Evolutionary conservation across 495 filamentous ascomycete genomes (phyloP).

Genomic region (Penicillium lagena): DNA sequence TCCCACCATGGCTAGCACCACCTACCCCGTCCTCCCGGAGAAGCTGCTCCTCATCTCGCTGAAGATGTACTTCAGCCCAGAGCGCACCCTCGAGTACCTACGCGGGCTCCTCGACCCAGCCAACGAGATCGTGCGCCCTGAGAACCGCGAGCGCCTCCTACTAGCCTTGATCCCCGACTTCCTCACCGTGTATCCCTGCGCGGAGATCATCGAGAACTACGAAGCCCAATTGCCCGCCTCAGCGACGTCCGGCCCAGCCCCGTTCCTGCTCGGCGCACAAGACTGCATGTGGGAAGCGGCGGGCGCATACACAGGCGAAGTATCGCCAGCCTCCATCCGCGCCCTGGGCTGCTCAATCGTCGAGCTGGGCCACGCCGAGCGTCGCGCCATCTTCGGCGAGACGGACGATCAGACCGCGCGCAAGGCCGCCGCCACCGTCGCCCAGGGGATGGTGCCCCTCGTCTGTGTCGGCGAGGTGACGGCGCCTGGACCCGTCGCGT

Average conservation of each 20-base stretch:
- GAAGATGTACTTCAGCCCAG: slow-evolving; percentile 78
- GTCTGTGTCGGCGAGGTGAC: slow-evolving; percentile 72
- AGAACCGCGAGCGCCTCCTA: slow-evolving; percentile 67
- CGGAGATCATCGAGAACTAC: slow-evolving; percentile 41
- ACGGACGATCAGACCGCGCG: slow-evolving; percentile 54
- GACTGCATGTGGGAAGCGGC: slow-evolving; percentile 55
- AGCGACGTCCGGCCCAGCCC: slow-evolving; percentile 14
- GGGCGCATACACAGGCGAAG: slow-evolving; percentile 72
- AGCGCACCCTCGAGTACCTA: slow-evolving; percentile 57
- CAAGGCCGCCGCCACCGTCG: slow-evolving; percentile 61
- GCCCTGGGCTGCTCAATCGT: slow-evolving; percentile 63
- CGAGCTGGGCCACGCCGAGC: slow-evolving; percentile 76
- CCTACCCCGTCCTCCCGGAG: slow-evolving; percentile 46
- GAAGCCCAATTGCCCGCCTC: slow-evolving; percentile 18
- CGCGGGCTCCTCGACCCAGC: slow-evolving; percentile 44
- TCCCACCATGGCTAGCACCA: slow-evolving; percentile 14
- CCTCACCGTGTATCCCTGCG: slow-evolving; percentile 54
- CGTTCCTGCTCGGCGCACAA: slow-evolving; percentile 66
- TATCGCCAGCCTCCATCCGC: slow-evolving; percentile 59
- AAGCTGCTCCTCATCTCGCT: slow-evolving; percentile 72
- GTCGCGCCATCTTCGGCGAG: slow-evolving; percentile 61
- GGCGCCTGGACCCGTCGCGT: slow-evolving; percentile 38
- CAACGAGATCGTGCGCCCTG: slow-evolving; percentile 29
- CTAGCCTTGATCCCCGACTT: slow-evolving; percentile 80
- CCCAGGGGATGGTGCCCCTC: slow-evolving; percentile 67